Percentiles rank a stretch among this genome's conserved stretches.
These are phyloP conservation scores for Colletotrichum lini DNA, from an alignment of 2,329 filamentous ascomycete species.

Conservation along the genomic window DNA sequence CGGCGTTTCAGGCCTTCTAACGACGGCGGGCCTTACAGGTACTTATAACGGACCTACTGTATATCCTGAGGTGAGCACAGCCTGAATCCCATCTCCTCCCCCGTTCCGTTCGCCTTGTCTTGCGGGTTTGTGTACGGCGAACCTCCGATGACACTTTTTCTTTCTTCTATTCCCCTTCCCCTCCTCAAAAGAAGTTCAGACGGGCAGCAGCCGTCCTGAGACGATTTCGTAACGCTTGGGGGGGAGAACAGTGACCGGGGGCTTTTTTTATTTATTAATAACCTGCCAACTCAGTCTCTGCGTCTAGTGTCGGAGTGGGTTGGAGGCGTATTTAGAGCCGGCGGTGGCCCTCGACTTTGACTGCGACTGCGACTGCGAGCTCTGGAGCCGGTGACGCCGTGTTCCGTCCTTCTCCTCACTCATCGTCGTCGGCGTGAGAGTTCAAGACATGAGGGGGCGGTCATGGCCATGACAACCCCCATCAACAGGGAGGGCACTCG, in stretches of 20 bases:
- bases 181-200: slow-evolving; percentile 13
- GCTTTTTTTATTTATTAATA: background rate
- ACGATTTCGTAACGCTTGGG: slow-evolving; percentile 39
- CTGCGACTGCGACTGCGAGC: background rate
- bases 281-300: slow-evolving; percentile 3
- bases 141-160: slow-evolving; percentile 28
- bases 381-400: background rate
- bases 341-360: slow-evolving; percentile 1
- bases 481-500: background rate
- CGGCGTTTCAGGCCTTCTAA: slow-evolving; percentile 34
- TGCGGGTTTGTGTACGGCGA: slow-evolving; percentile 18
- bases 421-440: background rate
- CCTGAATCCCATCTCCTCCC: background rate
- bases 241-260: slow-evolving; percentile 19
- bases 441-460: background rate
- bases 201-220: slow-evolving; percentile 28
- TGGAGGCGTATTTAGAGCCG: slow-evolving; percentile 16
- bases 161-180: background rate
- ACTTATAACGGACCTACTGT: background rate
- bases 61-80: background rate
- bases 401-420: slow-evolving; percentile 9
- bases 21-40: slow-evolving; percentile 20
- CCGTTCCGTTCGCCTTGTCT: background rate
- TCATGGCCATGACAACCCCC: background rate
- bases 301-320: background rate